phyloP scores from a whole-genome alignment of 2,329 filamentous ascomycete genomes.

The Ceratocystis lukuohia region DNA sequence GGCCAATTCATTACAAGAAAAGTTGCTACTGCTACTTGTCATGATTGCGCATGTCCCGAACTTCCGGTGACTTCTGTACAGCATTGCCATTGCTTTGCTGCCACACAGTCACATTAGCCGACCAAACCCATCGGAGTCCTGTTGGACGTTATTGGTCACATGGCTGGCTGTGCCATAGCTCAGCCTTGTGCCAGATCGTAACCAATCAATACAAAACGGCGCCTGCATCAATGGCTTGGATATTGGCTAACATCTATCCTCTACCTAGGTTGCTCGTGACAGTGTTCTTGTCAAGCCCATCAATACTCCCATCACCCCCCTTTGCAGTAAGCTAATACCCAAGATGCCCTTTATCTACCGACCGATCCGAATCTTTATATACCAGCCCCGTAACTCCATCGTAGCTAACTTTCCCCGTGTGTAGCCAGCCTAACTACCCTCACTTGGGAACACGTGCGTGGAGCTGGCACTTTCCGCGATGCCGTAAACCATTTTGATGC shows the following conservation, averaged over 20 bases:
- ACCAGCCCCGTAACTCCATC: conserved; percentile 5
- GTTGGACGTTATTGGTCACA: neutral
- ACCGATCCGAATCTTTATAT: neutral
- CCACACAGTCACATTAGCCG: neutral
- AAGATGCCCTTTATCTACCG: conserved; percentile 3
- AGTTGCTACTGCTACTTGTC: neutral
- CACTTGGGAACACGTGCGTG: conserved; percentile 97
- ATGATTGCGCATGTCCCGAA: neutral
- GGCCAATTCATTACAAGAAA: neutral
- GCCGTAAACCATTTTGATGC: conserved; percentile 89
- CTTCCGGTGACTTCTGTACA: neutral
- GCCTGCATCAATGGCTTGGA: too few relatives aligned
- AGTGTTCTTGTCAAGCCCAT: conserved; percentile 95
- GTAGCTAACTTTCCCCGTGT: conserved; percentile 9
- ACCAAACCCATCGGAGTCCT: neutral
- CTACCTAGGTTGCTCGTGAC: conserved; percentile 69
- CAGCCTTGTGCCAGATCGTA: neutral
- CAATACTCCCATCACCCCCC: conserved; percentile 94
- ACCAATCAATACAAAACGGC: neutral
- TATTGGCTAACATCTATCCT: conserved; percentile 13
- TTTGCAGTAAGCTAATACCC: conserved; percentile 62
- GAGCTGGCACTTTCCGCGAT: conserved; percentile 92
- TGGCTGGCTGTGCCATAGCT: neutral
- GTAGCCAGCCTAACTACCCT: conserved; percentile 88
- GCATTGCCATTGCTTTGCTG: neutral